These are phyloP conservation scores for Eremothecium cymbalariae DNA, from an alignment of 1,139 yeast genomes.

Conservation along the genomic window DNA sequence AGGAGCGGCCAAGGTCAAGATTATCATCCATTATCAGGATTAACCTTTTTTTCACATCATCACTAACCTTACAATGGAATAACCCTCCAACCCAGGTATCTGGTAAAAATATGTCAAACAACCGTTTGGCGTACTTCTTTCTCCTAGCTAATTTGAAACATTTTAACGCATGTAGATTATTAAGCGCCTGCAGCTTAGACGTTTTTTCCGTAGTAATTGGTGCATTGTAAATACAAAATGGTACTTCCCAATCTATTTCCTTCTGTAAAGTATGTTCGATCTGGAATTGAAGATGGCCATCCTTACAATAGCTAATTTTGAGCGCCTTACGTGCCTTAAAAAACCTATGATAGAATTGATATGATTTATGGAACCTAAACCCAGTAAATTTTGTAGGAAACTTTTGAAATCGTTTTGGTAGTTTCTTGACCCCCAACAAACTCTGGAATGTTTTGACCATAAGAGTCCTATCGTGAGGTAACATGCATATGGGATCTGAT, in stretches of 20 bases:
- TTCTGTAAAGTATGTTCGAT: constrained; percentile 34
- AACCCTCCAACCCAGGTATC: constrained; percentile 59
- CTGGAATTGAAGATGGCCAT: constrained; percentile 46
- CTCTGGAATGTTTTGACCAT: constrained; percentile 5
- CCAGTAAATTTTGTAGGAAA: constrained; percentile 41
- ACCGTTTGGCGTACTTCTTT: constrained; percentile 47
- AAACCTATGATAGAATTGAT: constrained; percentile 36
- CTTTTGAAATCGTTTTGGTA: constrained; percentile 1
- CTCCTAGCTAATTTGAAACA: constrained; percentile 61
- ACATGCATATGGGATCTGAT: constrained; percentile 3
- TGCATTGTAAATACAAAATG: constrained; percentile 43
- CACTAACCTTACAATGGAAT: constrained; percentile 43
- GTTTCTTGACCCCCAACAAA: constrained; percentile 6
- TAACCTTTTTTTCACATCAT: constrained; percentile 26
- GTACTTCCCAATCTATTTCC: constrained; percentile 46
- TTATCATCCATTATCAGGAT: constrained; percentile 26
- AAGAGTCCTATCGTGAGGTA: constrained; percentile 1
- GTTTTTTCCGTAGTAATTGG: constrained; percentile 6
- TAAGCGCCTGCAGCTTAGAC: constrained; percentile 13
- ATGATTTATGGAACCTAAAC: constrained; percentile 47
- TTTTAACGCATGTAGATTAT: constrained; percentile 31
- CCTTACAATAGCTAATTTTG: constrained; percentile 46
- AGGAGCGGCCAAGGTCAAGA: constrained; percentile 9
- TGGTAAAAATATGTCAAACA: constrained; percentile 47
- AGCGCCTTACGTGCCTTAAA: constrained; percentile 42